These are phyloP conservation scores for Phytophthora hibernalis DNA, from an alignment of 352 stramenopile genomes.

Conservation along the genomic window DNA sequence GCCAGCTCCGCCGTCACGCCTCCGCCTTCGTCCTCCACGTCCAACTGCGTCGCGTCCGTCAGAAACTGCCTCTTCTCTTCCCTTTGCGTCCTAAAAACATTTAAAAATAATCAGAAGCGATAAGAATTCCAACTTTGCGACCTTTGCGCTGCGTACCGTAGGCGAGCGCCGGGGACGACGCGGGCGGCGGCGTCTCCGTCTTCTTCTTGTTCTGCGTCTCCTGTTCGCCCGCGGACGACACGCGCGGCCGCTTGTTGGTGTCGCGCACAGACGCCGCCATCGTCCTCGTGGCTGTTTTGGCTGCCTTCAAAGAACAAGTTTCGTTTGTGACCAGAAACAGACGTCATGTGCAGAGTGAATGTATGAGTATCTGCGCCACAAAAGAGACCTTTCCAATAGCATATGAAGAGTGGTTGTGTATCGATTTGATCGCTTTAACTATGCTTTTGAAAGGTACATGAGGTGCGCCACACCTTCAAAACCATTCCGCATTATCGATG, in stretches of 20 bases:
- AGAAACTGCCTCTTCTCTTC: conserved; percentile 22
- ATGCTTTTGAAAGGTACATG: no score
- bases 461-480: not conserved
- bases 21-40: conserved; percentile 16
- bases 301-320: not conserved
- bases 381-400: no score
- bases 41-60: not conserved
- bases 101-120: conserved; percentile 6
- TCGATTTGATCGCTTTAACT: no score
- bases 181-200: conserved; percentile 13
- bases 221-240: conserved; percentile 15
- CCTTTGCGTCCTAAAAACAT: not conserved
- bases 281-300: not conserved
- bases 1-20: conserved; percentile 33
- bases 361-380: no score
- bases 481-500: conserved; percentile 43
- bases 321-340: no score
- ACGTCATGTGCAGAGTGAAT: no score
- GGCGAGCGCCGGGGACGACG: not conserved
- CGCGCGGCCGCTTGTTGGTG: conserved; percentile 37
- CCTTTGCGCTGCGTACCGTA: conserved; percentile 13
- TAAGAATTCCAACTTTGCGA: not conserved
- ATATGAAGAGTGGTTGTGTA: no score
- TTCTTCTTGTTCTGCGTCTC: conserved; percentile 27
- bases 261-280: conserved; percentile 4